Base-by-base conservation (phyloP, 2,329 filamentous ascomycete species). In the Diaporthe velutina region DNA sequence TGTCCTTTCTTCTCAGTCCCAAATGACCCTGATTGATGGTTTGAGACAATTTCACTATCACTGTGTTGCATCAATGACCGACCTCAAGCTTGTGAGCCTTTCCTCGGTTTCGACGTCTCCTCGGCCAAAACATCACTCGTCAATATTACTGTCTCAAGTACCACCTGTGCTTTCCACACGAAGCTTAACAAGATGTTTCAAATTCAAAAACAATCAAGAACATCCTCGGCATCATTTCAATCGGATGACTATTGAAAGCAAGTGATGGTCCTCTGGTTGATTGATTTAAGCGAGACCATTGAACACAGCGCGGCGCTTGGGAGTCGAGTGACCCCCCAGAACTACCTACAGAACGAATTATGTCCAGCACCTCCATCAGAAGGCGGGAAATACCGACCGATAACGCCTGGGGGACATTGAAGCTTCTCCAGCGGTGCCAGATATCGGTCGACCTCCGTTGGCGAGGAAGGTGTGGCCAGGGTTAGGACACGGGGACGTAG, bases 131-230 rank as follows among this genome's bases (percentile, higher is more conserved):
- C 13, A 17, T 9, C 30, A 25, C 19, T 22, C 1, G 12, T 30
- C 30, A 12, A 35, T 8, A n/a, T 1, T 9, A 4, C 17, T 13
- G 7, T n/a, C 55, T 25, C 12, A 25, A 5, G 4, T 4, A 13
- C 4, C 2, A 0, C n/a, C 3, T 33, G 2, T 4, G n/a, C n/a
- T 42, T 22, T 17, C 35, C 1, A 7, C 2, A 28, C 0, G 8
- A 28, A 15, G 4, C 1, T 9, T 12, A 25, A 4, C 42, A 48
- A 6, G 22, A 48, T 48, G 19, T 19, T 48, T 19, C 6, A 22
- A 19, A 8, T 48, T 19, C 2, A 8, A 45, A 17, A 22, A 7
- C 42, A 45, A 2, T 22, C 8, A 8, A 9, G 2, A 22, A 1
- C 19, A 0, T 4, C 17, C 15, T 30, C 25, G n/a, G 1, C 48